Conservation (phyloP, 2,329 filamentous ascomycete genomes). For the Pseudogymnoascus sp. region DNA sequence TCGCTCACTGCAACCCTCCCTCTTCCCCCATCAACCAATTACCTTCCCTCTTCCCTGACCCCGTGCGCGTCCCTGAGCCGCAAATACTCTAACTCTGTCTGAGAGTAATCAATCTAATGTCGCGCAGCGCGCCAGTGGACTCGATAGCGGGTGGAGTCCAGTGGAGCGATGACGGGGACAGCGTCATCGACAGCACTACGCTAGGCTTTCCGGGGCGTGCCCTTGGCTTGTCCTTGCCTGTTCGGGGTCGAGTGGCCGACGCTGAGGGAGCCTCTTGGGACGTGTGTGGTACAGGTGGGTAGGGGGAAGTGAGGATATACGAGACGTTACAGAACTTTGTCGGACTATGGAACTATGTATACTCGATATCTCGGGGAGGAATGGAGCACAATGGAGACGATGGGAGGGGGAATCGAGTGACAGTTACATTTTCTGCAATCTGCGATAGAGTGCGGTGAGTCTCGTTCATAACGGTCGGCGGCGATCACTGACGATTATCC, state of each 20-base stretch:
- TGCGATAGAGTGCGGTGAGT: neutral
- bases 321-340: neutral
- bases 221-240: neutral
- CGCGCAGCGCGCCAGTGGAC: neutral
- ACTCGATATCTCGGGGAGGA: neutral
- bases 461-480: neutral
- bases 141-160: neutral
- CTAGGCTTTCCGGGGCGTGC: neutral
- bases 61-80: neutral
- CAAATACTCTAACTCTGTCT: conserved; percentile 2
- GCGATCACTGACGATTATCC: neutral
- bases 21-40: neutral
- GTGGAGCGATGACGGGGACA: neutral
- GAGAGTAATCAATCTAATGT: neutral
- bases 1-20: neutral
- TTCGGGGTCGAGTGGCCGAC: neutral
- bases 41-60: neutral
- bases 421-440: neutral
- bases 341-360: neutral
- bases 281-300: neutral
- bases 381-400: neutral
- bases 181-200: conserved; percentile 1
- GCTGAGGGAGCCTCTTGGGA: neutral
- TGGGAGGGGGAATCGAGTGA: neutral
- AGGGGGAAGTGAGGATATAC: conserved; percentile 5